A percentile compares a stretch with the other conserved stretches of the same genome.
Evolutionary conservation across 208 protist species (phyloP).

Genomic region (Strigomonas culicis): DNA sequence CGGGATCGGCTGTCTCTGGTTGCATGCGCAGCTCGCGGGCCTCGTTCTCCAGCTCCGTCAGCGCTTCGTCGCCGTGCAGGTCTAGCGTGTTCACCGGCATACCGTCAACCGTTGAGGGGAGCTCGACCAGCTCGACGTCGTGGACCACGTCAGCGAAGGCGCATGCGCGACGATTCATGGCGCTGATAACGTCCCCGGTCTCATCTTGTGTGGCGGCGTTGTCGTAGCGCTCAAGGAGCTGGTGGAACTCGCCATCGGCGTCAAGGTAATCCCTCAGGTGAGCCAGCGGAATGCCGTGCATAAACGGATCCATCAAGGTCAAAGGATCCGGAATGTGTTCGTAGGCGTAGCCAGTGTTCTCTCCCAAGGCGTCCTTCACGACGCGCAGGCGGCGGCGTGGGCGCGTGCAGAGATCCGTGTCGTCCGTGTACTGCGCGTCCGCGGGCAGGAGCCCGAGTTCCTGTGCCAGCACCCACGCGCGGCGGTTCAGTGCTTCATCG

Average conservation of each 20-base stretch:
- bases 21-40: slow-evolving; percentile 32
- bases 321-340: slow-evolving; percentile 1
- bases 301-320: slow-evolving; percentile 59
- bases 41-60: slow-evolving; percentile 27
- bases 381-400: neutral
- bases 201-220: slow-evolving; percentile 45
- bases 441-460: slow-evolving; percentile 42
- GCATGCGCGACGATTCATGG: slow-evolving; percentile 46
- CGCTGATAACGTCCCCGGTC: slow-evolving; percentile 47
- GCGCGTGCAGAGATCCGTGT: neutral
- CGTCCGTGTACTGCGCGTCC: neutral
- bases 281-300: slow-evolving; percentile 62
- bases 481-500: slow-evolving; percentile 70
- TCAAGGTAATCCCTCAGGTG: slow-evolving; percentile 64
- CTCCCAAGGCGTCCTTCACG: slow-evolving; percentile 4
- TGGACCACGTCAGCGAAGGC: slow-evolving; percentile 49
- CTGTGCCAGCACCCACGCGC: slow-evolving; percentile 54
- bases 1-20: slow-evolving; percentile 36
- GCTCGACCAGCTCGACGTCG: slow-evolving; percentile 40
- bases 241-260: slow-evolving; percentile 53
- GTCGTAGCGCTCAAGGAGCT: slow-evolving; percentile 57
- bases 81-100: slow-evolving; percentile 25
- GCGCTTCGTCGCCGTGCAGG: slow-evolving; percentile 22
- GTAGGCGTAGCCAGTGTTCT: neutral
- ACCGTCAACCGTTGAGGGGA: slow-evolving; percentile 32